phyloP scores from a whole-genome alignment of 2,329 filamentous ascomycete species.

The Bipolaris zeicola region DNA sequence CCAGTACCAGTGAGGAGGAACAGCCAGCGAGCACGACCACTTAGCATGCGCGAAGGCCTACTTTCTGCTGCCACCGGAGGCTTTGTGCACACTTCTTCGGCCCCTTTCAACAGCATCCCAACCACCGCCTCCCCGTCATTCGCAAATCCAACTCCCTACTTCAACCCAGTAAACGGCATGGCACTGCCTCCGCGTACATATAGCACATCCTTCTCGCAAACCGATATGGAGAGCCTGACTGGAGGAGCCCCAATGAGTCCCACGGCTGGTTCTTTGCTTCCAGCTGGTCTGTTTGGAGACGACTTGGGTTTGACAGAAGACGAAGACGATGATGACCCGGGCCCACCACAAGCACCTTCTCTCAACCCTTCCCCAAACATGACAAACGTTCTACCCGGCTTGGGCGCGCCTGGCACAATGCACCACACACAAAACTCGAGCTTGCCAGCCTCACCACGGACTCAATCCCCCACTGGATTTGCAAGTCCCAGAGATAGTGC shows the following conservation, averaged over 20 bases:
- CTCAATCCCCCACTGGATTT: conserved; percentile 53
- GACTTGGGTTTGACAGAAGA: conserved; percentile 60
- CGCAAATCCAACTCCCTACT: conserved; percentile 55
- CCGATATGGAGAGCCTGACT: conserved; percentile 65
- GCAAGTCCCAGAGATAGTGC: conserved; percentile 56
- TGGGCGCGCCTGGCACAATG: conserved; percentile 49
- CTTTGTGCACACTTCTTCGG: conserved; percentile 46
- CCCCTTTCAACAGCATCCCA: conserved; percentile 54
- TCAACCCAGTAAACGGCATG: conserved; percentile 68
- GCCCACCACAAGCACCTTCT: conserved; percentile 29
- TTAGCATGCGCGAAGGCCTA: conserved; percentile 47
- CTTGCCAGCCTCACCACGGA: conserved; percentile 51
- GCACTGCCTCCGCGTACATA: conserved; percentile 50
- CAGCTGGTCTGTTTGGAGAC: conserved; percentile 68
- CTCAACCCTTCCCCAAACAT: conserved; percentile 40
- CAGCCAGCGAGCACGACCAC: conserved; percentile 49
- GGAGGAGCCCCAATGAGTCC: conserved; percentile 76
- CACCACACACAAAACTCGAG: conserved; percentile 46
- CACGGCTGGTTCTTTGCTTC: conserved; percentile 74
- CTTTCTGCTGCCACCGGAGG: conserved; percentile 37
- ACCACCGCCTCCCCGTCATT: conserved; percentile 60
- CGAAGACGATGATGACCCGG: conserved; percentile 42
- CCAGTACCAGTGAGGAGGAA: conserved; percentile 36
- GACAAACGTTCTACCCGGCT: conserved; percentile 47
- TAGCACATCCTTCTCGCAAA: conserved; percentile 58